Evolutionary conservation across 306 rosid species (phyloP), one percentile per base, ranked within the genome.

Genomic region (Pueraria montana): DNA sequence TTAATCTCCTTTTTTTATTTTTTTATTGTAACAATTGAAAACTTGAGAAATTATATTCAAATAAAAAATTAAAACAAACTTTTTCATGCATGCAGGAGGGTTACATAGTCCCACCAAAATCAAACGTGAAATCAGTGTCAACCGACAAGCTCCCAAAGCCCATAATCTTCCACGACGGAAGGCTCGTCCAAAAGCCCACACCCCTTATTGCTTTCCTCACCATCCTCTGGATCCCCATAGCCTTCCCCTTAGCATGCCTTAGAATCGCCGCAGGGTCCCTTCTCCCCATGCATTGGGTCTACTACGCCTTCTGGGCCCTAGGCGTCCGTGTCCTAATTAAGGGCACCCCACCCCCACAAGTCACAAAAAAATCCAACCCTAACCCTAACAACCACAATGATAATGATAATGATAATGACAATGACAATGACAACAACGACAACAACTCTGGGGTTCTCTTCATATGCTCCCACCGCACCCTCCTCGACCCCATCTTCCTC

Each of bases 401-500:
- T n/a, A n/a, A n/a, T n/a, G n/a, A n/a, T n/a, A n/a, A n/a, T n/a
- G n/a, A n/a, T n/a, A n/a, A n/a, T n/a, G n/a, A n/a, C n/a, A n/a
- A n/a, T n/a, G n/a, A n/a, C n/a, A n/a, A n/a, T n/a, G n/a, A n/a
- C n/a, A n/a, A n/a, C n/a, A n/a, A 78, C 3, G 4, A 42, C 46
- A 42, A 42, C 3, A 1, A 6, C 16, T 83, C 88, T 0, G 95
- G 95, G 0, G 93, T 93, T 26, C 94, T 95, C 64, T 95, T 93
- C 84, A 71, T 93, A 21, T 91, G 97, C 79, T 95, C 98, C 11
- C 97, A 93, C 24, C 87, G 94, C 49, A 88, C 92, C 46, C 86
- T 95, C 34, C 94, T 95, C 17, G 97, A 95, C 64, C 98, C 98
- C 0, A 90, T 94, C 43, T 92, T 94, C 84, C 97, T 92, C 80